Evolutionary conservation across 306 rosid species (phyloP).

Genomic region (Malus fusca): DNA sequence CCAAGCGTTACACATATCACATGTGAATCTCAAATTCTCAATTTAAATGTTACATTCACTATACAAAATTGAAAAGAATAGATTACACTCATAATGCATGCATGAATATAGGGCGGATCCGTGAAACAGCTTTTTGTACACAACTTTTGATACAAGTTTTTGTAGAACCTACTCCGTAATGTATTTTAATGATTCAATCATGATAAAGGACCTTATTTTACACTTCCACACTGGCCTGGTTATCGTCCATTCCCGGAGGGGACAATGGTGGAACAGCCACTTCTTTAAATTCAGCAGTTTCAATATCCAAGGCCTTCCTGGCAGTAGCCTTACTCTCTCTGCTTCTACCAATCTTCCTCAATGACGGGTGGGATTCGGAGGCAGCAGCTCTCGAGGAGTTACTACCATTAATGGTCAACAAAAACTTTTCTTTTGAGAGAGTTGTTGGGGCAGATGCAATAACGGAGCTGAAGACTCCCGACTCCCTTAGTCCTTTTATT

Average conservation of each 20-base stretch:
- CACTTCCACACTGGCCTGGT: conserved; percentile 17
- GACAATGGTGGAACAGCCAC: conserved; percentile 79
- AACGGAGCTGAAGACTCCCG: conserved; percentile 82
- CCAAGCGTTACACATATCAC: neutral
- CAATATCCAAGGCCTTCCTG: conserved; percentile 53
- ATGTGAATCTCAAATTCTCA: neutral
- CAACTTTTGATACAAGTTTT: no score
- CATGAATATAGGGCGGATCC: no score
- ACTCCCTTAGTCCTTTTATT: conserved; percentile 77
- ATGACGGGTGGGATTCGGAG: conserved; percentile 63
- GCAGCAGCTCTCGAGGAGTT: conserved; percentile 62
- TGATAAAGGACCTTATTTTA: conserved; percentile 10
- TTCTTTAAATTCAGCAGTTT: conserved; percentile 36
- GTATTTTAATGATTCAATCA: neutral
- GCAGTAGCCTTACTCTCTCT: conserved; percentile 39
- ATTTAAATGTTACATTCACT: neutral
- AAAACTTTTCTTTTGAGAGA: conserved; percentile 67
- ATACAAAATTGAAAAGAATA: neutral
- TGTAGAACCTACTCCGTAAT: no score
- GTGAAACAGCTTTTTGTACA: no score
- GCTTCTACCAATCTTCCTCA: conserved; percentile 43
- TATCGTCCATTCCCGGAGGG: conserved; percentile 51
- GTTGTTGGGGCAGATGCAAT: conserved; percentile 64
- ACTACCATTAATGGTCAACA: conserved; percentile 61
- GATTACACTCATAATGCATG: neutral